Evolutionary conservation across 805 yeast genomes (phyloP), one percentile per base, ranked within the genome.

Genomic region (Saturnispora sanitii): DNA sequence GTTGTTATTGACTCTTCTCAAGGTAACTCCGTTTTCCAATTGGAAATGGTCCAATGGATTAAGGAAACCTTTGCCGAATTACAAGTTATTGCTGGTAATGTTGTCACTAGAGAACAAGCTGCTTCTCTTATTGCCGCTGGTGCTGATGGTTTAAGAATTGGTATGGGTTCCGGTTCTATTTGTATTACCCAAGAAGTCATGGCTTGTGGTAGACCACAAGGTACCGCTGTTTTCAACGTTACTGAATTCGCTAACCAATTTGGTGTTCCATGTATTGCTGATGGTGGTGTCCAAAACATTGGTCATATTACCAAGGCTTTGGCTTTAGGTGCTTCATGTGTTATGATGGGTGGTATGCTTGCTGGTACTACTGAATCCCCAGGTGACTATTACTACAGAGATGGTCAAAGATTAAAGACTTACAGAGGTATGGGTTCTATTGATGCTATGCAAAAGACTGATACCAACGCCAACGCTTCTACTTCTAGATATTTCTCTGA

Each of bases 201-300:
- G 98, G 98, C 98, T 40, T 94, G 96, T 70, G 98, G 98, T 69
- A 87, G 98, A 75, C 98, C 98, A 47, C 98, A 92, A 73, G 98
- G 97, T 69, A 87, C 97, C 51, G 98, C 98, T 46, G 97, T 92
- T 41, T 88, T 77, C 74, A 81, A 78, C 52, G 98, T 92, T 42
- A 74, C 92, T 49, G 88, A 90, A 70, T 88, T 92, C 61, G 94
- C 97, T 51, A 81, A 79, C 67, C 75, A 79, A 64, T 92, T 90
- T 61, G 98, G 98, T 62, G 95, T 92, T 51, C 97, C 98, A 62
- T 84, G 95, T 68, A 87, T 92, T 55, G 98, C 98, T 52, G 98
- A 92, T 64, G 98, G 98, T 75, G 98, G 98, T 78, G 79, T 92
- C 58, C 90, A 87, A 66, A 92, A 92, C 75, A 87, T 92, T 69